Conservation (phyloP, 73 alveolate species). For the Tetrahymena borealis region DNA sequence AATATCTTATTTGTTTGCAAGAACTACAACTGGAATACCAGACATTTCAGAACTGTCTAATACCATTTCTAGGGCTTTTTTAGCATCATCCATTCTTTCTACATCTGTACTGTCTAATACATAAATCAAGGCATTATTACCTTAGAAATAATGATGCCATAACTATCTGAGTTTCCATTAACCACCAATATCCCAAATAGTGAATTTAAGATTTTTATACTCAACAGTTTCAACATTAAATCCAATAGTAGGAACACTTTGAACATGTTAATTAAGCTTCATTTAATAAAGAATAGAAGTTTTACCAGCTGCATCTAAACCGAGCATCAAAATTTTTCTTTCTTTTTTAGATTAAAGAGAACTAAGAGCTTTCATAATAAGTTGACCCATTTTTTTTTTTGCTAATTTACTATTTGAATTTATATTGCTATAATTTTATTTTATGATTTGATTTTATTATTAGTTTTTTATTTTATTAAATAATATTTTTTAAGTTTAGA, state of each 20-base stretch:
- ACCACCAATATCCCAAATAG: not conserved
- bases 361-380: not conserved
- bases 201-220: not conserved
- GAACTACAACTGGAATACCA: not conserved
- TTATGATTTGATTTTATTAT: no score
- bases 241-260: constrained; percentile 37
- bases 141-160: not conserved
- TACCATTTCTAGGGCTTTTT: not conserved
- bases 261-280: constrained; percentile 6
- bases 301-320: constrained; percentile 73
- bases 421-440: no score
- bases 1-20: not conserved
- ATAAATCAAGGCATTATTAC: not conserved
- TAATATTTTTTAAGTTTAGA: no score
- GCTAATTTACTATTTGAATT: no score
- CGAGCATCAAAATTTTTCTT: constrained; percentile 58
- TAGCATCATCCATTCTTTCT: not conserved
- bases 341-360: not conserved
- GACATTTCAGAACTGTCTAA: not conserved
- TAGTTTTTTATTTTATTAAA: no score
- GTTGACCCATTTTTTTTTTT: not conserved
- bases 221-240: constrained; percentile 29
- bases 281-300: constrained; percentile 43
- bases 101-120: not conserved
- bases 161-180: not conserved